Conservation (phyloP, 768 basidiomycete species). For the Suillus luteus region DNA sequence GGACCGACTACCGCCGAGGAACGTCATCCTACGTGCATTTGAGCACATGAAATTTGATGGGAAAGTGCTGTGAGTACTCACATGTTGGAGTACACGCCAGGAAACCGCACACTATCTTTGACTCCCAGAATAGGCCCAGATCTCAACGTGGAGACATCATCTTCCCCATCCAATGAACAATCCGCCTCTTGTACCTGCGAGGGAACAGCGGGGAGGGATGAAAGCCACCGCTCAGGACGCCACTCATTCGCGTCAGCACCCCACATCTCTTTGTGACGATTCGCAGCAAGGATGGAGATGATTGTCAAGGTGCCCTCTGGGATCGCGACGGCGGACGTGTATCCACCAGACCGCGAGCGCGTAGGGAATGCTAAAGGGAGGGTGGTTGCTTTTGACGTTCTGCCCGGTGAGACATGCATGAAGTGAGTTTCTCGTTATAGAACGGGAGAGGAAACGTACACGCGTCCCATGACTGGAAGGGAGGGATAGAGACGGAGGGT, state of each 20-base stretch:
- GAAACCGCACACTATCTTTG: slow-evolving; percentile 23
- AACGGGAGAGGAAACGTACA: slow-evolving; percentile 20
- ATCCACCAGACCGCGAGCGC: slow-evolving; percentile 35
- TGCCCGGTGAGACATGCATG: slow-evolving; percentile 15
- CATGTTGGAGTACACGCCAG: slow-evolving; percentile 6
- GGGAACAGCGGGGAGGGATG: slow-evolving; percentile 36
- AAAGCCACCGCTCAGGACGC: slow-evolving; percentile 53
- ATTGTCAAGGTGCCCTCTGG: slow-evolving; percentile 37
- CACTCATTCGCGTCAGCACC: slow-evolving; percentile 48
- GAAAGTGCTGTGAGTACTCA: neutral
- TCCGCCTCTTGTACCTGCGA: slow-evolving; percentile 13
- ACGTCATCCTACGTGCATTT: slow-evolving; percentile 1
- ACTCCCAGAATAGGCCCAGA: neutral
- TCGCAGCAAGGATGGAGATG: slow-evolving; percentile 39
- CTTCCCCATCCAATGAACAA: slow-evolving; percentile 22
- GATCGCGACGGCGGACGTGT: slow-evolving; percentile 21
- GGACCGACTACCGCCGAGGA: slow-evolving; percentile 5
- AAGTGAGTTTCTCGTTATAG: neutral
- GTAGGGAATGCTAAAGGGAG: slow-evolving; percentile 45
- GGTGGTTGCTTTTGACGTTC: slow-evolving; percentile 37
- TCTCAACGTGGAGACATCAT: neutral
- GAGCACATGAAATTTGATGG: neutral
- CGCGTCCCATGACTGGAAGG: slow-evolving; percentile 17
- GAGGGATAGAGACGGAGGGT: slow-evolving; percentile 40
- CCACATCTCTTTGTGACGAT: slow-evolving; percentile 45